A percentile compares a stretch with the other conserved stretches of the same genome.
Evolutionary conservation across 495 filamentous ascomycete genomes (phyloP).

Genomic region (Neurospora terricola): DNA sequence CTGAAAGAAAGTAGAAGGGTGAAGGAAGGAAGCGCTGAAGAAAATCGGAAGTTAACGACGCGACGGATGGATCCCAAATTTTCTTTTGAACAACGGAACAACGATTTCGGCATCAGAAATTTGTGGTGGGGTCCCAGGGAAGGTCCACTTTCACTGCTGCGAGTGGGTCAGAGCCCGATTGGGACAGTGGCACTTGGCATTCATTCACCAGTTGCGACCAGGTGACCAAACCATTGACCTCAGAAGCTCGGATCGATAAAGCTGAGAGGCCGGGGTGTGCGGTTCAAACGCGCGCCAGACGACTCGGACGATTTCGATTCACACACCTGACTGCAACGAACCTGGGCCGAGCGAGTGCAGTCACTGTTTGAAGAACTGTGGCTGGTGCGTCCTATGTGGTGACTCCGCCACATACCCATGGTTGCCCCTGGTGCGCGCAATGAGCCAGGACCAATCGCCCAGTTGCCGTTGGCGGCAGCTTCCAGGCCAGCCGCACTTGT

Average conservation of each 20-base stretch:
- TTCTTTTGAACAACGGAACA: not conserved
- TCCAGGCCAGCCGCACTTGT: not conserved
- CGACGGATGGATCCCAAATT: not conserved
- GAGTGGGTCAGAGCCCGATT: not conserved
- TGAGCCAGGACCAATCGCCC: not conserved
- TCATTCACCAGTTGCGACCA: not conserved
- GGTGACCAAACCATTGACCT: not conserved
- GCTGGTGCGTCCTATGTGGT: not conserved
- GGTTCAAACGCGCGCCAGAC: not conserved
- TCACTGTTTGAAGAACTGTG: not conserved
- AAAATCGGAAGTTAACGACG: not conserved
- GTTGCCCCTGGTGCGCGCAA: not conserved
- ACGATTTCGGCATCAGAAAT: not conserved
- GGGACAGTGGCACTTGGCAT: not conserved
- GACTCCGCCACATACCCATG: not conserved
- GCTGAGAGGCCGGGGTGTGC: not conserved
- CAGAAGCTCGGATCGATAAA: not conserved
- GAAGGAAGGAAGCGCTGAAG: not conserved
- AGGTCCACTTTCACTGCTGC: not conserved
- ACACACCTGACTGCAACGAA: not conserved
- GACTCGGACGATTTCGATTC: not conserved
- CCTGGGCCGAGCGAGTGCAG: not conserved
- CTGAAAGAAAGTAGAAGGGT: not conserved
- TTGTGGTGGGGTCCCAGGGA: not conserved
- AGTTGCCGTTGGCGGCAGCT: not conserved